A percentile compares a stretch with the other conserved stretches of the same genome.
Conservation (phyloP, 768 basidiomycete species). For the Tricholoma saponaceum region DNA sequence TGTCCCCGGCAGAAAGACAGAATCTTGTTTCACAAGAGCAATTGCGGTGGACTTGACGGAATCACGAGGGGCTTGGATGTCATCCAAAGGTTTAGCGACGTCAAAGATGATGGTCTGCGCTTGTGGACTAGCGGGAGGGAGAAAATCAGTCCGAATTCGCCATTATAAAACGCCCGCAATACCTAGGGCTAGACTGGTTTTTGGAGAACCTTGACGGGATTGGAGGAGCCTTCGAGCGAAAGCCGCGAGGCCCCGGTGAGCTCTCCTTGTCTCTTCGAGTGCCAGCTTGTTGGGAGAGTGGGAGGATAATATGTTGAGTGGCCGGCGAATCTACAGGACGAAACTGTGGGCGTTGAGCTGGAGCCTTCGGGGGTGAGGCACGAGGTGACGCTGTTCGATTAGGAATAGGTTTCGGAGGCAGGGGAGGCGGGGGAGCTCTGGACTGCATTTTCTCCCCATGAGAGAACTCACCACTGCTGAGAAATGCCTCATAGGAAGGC, state of each 20-base stretch:
- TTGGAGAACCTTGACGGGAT: constrained; percentile 42
- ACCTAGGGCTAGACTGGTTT: constrained; percentile 57
- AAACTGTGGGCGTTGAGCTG: constrained; percentile 45
- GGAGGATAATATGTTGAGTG: constrained; percentile 32
- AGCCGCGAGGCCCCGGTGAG: constrained; percentile 59
- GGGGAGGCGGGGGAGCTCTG: constrained; percentile 55
- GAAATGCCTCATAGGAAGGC: constrained; percentile 43
- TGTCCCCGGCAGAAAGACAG: constrained; percentile 78
- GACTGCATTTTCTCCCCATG: constrained; percentile 38
- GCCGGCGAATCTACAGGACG: constrained; percentile 50
- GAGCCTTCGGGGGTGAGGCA: constrained; percentile 61
- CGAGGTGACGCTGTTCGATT: constrained; percentile 52
- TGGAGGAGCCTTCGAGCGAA: constrained; percentile 31
- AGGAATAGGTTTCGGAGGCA: constrained; percentile 54
- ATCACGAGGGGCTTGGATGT: constrained; percentile 72
- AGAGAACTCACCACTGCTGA: constrained; percentile 40
- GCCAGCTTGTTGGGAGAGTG: constrained; percentile 17
- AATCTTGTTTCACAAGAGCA: constrained; percentile 81
- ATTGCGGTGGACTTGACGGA: constrained; percentile 87
- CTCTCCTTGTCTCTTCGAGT: constrained; percentile 64
- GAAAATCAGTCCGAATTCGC: constrained; percentile 5
- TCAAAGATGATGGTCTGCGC: constrained; percentile 72
- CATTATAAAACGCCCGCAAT: background rate
- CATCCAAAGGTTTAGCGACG: constrained; percentile 66
- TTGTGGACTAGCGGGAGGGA: constrained; percentile 41